Evolutionary conservation across 2,329 filamentous ascomycete species (phyloP).

Genomic region (Polytolypa hystricis): DNA sequence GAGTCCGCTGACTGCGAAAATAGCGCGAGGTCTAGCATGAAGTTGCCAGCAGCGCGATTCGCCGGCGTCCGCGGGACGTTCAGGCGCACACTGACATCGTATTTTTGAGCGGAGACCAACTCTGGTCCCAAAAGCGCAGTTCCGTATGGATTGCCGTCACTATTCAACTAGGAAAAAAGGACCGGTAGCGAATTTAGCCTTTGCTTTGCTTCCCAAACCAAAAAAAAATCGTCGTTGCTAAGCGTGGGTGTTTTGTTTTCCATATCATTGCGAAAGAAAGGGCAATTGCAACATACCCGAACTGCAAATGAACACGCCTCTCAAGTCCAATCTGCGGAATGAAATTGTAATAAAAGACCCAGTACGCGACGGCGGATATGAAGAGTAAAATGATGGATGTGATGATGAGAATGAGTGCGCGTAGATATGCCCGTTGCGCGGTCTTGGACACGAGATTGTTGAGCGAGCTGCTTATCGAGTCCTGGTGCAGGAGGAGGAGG

Average conservation of each 20-base stretch:
- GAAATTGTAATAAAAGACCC: slow-evolving; percentile 57
- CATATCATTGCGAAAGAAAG: neutral
- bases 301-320: slow-evolving; percentile 55
- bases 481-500: slow-evolving; percentile 36
- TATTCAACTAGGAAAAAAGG: slow-evolving; percentile 13
- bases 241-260: slow-evolving; percentile 1
- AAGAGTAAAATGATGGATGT: slow-evolving; percentile 46
- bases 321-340: slow-evolving; percentile 55
- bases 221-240: neutral
- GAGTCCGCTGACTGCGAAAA: slow-evolving; percentile 38
- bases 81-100: slow-evolving; percentile 70
- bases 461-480: slow-evolving; percentile 43
- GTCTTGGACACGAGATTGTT: slow-evolving; percentile 47
- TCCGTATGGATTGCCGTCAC: slow-evolving; percentile 42
- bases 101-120: slow-evolving; percentile 62
- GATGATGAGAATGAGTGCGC: slow-evolving; percentile 42
- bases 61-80: slow-evolving; percentile 64
- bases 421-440: slow-evolving; percentile 54
- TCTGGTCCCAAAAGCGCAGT: slow-evolving; percentile 38
- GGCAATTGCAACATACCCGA: slow-evolving; percentile 37
- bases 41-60: slow-evolving; percentile 75
- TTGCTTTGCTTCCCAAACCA: too few species aligned
- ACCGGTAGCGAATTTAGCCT: slow-evolving; percentile 7
- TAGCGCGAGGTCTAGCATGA: slow-evolving; percentile 77
- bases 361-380: slow-evolving; percentile 50